Percentiles rank a stretch among this genome's conserved stretches.
phyloP scores from a whole-genome alignment of 169 alveolate genomes.

The Plasmodium relictum region DNA sequence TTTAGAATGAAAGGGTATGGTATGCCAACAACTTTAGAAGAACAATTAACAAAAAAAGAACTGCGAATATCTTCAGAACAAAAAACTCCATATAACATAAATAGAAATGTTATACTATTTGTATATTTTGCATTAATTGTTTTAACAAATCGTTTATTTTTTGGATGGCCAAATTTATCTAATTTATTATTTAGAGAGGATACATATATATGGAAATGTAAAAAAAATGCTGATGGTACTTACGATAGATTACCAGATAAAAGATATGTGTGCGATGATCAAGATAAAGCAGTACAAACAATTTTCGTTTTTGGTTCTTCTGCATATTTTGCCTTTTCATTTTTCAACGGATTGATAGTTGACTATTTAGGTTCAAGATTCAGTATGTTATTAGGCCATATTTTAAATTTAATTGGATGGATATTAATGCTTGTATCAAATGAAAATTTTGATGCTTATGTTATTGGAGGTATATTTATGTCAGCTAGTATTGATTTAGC shows the following conservation, averaged over 20 bases:
- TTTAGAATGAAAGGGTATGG: conserved; percentile 47
- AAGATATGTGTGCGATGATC: conserved; percentile 73
- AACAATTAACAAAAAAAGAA: conserved; percentile 37
- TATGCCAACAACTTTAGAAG: conserved; percentile 53
- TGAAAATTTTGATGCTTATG: conserved; percentile 75
- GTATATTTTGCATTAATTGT: conserved; percentile 33
- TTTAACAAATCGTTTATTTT: conserved; percentile 63
- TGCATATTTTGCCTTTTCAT: conserved; percentile 77
- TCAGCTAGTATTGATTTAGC: conserved; percentile 81
- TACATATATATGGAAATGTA: conserved; percentile 80
- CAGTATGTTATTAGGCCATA: conserved; percentile 77
- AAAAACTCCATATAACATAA: conserved; percentile 46
- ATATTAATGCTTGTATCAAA: conserved; percentile 64
- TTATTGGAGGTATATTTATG: conserved; percentile 71
- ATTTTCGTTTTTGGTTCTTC: conserved; percentile 65
- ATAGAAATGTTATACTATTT: conserved; percentile 37
- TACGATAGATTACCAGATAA: conserved; percentile 23
- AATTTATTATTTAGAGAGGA: conserved; percentile 78
- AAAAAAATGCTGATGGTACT: conserved; percentile 19
- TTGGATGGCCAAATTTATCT: conserved; percentile 78
- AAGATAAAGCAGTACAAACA: conserved; percentile 77
- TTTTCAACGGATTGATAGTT: conserved; percentile 77
- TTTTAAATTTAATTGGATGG: conserved; percentile 77
- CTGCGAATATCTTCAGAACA: conserved; percentile 66
- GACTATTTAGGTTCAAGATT: conserved; percentile 78